Conservation (phyloP, 192 early-diverging fungal species). For the Coemansia sp. region DNA sequence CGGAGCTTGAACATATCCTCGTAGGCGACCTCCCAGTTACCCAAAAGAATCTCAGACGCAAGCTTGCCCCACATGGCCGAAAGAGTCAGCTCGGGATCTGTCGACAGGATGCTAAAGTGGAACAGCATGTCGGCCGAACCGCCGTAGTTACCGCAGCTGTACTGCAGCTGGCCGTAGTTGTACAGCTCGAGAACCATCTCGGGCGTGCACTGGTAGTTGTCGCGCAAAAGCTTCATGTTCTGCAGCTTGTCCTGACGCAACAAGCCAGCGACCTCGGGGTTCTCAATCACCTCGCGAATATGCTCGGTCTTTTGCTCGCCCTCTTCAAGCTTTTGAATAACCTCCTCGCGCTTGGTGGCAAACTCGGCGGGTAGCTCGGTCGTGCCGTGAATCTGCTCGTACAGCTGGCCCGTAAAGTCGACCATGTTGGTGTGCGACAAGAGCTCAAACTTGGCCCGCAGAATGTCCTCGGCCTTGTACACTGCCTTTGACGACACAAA, state of each 20-base stretch:
- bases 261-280: slow-evolving; percentile 84
- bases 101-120: slow-evolving; percentile 94
- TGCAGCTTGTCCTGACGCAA: slow-evolving; percentile 94
- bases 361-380: slow-evolving; percentile 77
- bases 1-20: slow-evolving; percentile 88
- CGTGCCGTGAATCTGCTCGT: slow-evolving; percentile 77
- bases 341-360: slow-evolving; percentile 73
- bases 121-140: slow-evolving; percentile 92
- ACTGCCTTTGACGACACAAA: slow-evolving; percentile 85
- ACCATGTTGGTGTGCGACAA: slow-evolving; percentile 92
- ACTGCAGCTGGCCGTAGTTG: slow-evolving; percentile 89
- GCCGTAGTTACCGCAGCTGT: slow-evolving; percentile 89
- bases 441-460: slow-evolving; percentile 89
- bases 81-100: slow-evolving; percentile 80
- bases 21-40: slow-evolving; percentile 92
- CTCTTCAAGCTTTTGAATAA: slow-evolving; percentile 73
- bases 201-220: slow-evolving; percentile 89
- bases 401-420: slow-evolving; percentile 85
- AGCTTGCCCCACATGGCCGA: slow-evolving; percentile 97
- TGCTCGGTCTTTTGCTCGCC: slow-evolving; percentile 76
- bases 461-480: slow-evolving; percentile 74
- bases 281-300: slow-evolving; percentile 88
- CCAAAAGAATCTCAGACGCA: slow-evolving; percentile 89
- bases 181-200: slow-evolving; percentile 87
- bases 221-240: slow-evolving; percentile 85